Evolutionary conservation across 192 early-diverging fungal species (phyloP).

Genomic region (Gigaspora rosea): DNA sequence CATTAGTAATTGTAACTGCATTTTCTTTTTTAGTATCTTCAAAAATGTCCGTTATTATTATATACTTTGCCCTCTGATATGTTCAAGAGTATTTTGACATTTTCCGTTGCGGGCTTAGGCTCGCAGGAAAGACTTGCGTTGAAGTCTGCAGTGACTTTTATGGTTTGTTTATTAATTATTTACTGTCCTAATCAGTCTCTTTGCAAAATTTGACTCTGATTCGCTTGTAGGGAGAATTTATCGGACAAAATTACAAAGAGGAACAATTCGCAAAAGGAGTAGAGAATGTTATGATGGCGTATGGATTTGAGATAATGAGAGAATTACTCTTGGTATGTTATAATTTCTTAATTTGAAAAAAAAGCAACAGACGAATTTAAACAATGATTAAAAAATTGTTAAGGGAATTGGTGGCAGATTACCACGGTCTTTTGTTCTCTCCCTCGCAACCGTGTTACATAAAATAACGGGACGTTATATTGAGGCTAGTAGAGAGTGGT

Average conservation of each 20-base stretch:
- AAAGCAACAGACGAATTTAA: background rate
- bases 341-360: background rate
- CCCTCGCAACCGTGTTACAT: slow-evolving; percentile 43
- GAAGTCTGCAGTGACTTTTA: slow-evolving; percentile 51
- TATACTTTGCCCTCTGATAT: slow-evolving; percentile 50
- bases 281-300: slow-evolving; percentile 36
- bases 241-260: slow-evolving; percentile 38
- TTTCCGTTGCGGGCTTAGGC: slow-evolving; percentile 52
- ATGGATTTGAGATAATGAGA: slow-evolving; percentile 43
- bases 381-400: background rate
- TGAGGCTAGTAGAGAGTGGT: slow-evolving; percentile 42
- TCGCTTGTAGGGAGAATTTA: slow-evolving; percentile 38
- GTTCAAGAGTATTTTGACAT: slow-evolving; percentile 45
- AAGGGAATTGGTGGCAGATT: slow-evolving; percentile 49
- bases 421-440: slow-evolving; percentile 44
- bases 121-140: slow-evolving; percentile 57
- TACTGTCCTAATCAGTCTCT: background rate
- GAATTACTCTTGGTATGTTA: slow-evolving; percentile 41
- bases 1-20: too few species aligned
- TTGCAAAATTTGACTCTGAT: background rate
- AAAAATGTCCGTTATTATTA: slow-evolving; percentile 53
- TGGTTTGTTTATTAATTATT: slow-evolving; percentile 34
- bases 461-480: slow-evolving; percentile 44
- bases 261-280: slow-evolving; percentile 32
- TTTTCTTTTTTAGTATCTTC: slow-evolving; percentile 42